Conservation (phyloP, 2,329 filamentous ascomycete species). For the Colletotrichum plurivorum region DNA sequence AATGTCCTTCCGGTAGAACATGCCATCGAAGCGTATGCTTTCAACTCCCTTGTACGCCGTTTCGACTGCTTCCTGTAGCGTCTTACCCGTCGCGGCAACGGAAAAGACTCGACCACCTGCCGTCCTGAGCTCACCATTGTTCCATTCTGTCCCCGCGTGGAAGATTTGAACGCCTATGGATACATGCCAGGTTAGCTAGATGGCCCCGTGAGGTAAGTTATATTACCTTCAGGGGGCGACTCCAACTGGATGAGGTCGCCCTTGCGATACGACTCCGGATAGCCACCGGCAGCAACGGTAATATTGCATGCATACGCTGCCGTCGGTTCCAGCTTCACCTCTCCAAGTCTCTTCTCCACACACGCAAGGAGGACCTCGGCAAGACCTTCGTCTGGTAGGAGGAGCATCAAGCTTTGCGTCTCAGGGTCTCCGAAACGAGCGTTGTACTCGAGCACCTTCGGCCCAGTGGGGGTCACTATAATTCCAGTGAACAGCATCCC, state of each 20-base stretch:
- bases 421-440: constrained; percentile 94
- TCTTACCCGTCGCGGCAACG: constrained; percentile 81
- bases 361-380: constrained; percentile 92
- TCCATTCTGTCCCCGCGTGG: constrained; percentile 88
- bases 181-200: neutral
- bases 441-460: constrained; percentile 92
- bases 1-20: constrained; percentile 95
- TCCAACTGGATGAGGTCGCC: constrained; percentile 69
- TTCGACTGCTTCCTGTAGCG: constrained; percentile 85
- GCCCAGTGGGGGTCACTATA: constrained; percentile 88
- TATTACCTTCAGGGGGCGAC: constrained; percentile 49
- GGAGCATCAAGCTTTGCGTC: constrained; percentile 86
- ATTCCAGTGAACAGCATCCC: constrained; percentile 90
- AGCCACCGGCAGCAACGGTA: constrained; percentile 93
- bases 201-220: too few relatives aligned
- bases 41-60: constrained; percentile 90
- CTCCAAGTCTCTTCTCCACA: constrained; percentile 79
- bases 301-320: constrained; percentile 87
- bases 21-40: constrained; percentile 85
- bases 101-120: constrained; percentile 94
- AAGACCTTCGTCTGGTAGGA: constrained; percentile 86
- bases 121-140: constrained; percentile 76
- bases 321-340: constrained; percentile 77
- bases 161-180: constrained; percentile 77
- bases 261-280: constrained; percentile 88